Conservation (phyloP, 2,329 filamentous ascomycete genomes). For the Diaporthe citri region DNA sequence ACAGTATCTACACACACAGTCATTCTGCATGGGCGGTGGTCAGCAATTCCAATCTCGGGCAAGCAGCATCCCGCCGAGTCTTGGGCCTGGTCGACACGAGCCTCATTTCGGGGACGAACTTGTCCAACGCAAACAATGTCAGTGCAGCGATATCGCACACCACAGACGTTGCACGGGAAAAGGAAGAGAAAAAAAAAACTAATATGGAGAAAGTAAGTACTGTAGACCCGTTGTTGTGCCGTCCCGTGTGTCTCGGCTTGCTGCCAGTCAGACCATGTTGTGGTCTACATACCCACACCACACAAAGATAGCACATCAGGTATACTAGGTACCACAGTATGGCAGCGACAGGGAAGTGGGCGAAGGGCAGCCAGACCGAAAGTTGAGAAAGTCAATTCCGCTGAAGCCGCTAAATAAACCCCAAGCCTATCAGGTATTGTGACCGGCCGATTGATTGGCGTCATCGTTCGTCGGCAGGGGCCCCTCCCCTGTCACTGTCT, state of each 20-base stretch:
- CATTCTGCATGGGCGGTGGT: background rate
- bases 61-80: conserved; percentile 11
- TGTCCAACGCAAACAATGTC: conserved; percentile 3
- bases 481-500: background rate
- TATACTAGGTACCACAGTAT: background rate
- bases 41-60: conserved; percentile 5
- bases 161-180: background rate
- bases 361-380: background rate
- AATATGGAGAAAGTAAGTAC: background rate
- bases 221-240: conserved; percentile 11
- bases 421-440: background rate
- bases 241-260: conserved; percentile 4
- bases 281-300: background rate
- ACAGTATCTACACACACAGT: background rate
- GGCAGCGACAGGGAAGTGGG: conserved; percentile 5
- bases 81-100: conserved; percentile 15
- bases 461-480: conserved; percentile 19
- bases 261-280: conserved; percentile 15
- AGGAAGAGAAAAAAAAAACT: background rate
- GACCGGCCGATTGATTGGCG: conserved; percentile 2
- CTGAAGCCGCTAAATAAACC: conserved; percentile 27
- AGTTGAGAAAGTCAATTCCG: conserved; percentile 23
- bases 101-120: background rate
- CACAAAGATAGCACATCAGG: background rate
- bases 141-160: background rate